These are phyloP conservation scores for Aspergillus unguis DNA, from an alignment of 2,329 filamentous ascomycete genomes.

Conservation along the genomic window DNA sequence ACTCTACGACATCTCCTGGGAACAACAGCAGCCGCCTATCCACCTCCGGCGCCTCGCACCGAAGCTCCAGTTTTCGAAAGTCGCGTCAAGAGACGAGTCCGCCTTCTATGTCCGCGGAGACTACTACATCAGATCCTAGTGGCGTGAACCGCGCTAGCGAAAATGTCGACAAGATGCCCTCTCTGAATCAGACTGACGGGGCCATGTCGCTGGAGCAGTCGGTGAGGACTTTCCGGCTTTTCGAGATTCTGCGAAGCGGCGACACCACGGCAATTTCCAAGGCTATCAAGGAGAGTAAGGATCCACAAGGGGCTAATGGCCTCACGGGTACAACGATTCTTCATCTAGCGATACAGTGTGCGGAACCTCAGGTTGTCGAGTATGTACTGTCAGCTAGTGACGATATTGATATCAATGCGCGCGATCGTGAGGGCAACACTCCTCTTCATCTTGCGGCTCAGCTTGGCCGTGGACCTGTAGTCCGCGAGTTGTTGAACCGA, in stretches of 20 bases:
- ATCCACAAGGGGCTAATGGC: slow-evolving; percentile 46
- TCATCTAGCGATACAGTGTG: slow-evolving; percentile 92
- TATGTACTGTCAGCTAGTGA: slow-evolving; percentile 79
- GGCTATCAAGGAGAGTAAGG: slow-evolving; percentile 63
- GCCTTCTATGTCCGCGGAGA: slow-evolving; percentile 23
- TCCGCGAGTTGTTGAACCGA: slow-evolving; percentile 78
- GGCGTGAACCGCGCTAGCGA: slow-evolving; percentile 25
- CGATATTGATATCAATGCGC: slow-evolving; percentile 77
- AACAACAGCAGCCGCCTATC: slow-evolving; percentile 26
- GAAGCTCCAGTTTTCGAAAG: slow-evolving; percentile 31
- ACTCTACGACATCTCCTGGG: slow-evolving; percentile 24
- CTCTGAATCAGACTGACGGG: slow-evolving; percentile 30
- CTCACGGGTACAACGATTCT: slow-evolving; percentile 76
- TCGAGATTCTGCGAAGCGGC: slow-evolving; percentile 85
- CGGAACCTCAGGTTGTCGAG: slow-evolving; percentile 86
- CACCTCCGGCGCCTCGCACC: slow-evolving; percentile 27
- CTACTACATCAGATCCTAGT: slow-evolving; percentile 25
- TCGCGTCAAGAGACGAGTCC: slow-evolving; percentile 23
- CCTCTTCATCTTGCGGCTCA: slow-evolving; percentile 82
- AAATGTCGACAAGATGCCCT: slow-evolving; percentile 33
- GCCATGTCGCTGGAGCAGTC: slow-evolving; percentile 77
- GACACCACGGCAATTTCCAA: slow-evolving; percentile 88
- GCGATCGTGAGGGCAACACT: slow-evolving; percentile 92
- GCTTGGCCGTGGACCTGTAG: slow-evolving; percentile 75
- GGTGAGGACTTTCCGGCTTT: slow-evolving; percentile 88